These are phyloP conservation scores for Monosporascus sp. DNA, from an alignment of 2,329 filamentous ascomycete species.

Conservation along the genomic window DNA sequence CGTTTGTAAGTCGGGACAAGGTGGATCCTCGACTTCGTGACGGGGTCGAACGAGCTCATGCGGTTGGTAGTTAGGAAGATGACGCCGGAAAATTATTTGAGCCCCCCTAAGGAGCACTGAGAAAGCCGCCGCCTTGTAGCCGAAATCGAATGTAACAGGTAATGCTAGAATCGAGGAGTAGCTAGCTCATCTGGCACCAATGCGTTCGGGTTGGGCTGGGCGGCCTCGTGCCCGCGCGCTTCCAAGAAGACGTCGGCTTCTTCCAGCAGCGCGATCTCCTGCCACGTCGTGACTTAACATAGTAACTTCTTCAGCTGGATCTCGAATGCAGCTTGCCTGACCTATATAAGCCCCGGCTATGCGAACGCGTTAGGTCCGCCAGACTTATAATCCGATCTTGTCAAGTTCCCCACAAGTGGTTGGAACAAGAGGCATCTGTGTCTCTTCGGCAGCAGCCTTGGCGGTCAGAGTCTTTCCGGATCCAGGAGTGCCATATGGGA, in stretches of 20 bases:
- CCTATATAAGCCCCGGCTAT: conserved; percentile 5
- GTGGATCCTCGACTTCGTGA: conserved; percentile 38
- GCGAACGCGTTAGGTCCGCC: conserved; percentile 6
- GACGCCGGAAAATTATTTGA: conserved; percentile 38
- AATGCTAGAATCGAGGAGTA: too few relatives aligned
- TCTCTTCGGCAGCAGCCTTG: conserved; percentile 26
- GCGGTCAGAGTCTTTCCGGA: conserved; percentile 36
- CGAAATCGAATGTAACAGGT: too few relatives aligned
- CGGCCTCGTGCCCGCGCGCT: conserved; percentile 12
- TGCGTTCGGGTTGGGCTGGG: conserved; percentile 14
- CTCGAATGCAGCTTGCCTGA: conserved; percentile 12
- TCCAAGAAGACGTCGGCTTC: conserved; percentile 28
- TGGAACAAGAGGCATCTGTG: conserved; percentile 18
- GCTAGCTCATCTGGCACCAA: conserved; percentile 18
- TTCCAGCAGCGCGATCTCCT: conserved; percentile 26
- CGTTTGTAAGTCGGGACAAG: conserved; percentile 29
- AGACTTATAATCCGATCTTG: conserved; percentile 10
- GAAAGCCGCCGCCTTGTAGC: too few relatives aligned
- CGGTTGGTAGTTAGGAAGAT: conserved; percentile 41
- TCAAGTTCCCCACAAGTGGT: conserved; percentile 22
- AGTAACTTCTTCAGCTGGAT: conserved; percentile 20
- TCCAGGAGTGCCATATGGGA: conserved; percentile 8
- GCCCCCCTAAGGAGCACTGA: conserved; percentile 34
- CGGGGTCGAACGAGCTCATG: conserved; percentile 33
- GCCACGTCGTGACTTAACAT: conserved; percentile 24